Base-by-base conservation (phyloP, 352 stramenopile genomes). In the Stramenopiles sp. region DNA sequence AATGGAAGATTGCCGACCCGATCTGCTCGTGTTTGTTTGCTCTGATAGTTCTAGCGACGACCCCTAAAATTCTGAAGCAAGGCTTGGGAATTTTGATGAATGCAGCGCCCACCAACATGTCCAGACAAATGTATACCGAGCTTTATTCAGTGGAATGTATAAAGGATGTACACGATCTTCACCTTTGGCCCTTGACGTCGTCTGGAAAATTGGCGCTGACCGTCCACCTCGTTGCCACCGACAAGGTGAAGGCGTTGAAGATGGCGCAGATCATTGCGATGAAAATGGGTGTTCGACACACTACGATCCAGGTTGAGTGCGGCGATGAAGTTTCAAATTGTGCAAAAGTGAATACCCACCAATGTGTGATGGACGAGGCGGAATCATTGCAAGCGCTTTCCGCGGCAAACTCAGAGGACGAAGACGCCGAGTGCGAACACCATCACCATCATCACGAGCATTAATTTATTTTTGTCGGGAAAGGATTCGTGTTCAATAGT, bases 11-110 rank as follows among this genome's bases (percentile, higher is more conserved):
- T 68, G 86, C 92, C 0, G 94, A 99, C 81, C 94, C 94, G 32
- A 95, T 99, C 77, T 90, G 87, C 63, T 98, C 94, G 6, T 92
- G 98, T 31, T 74, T 98, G n/a, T 98, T 98, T 82, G 96, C 91
- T 35, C 68, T 95, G 68, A 71, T 98, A 1, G 92, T 98, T 43
- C 84, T 97, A 18, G 88, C 82, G 73, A 96, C 92, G 31, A 98
- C 94, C 0, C 74, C 94, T 1, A 86, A 84, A 43, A 91, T 98
- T 36, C 79, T 98, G 35, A 84, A 86, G 36, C 86, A 84, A 69
- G 96, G 88, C 73, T 78, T 97, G 32, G 86, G 91, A 43, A 89
- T 98, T 73, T 85, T 98, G 2, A 91, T 99, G 79, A 90, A 98
- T 81, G 93, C 92, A 76, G 94, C 92, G 2, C 94, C 94, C 0